These are phyloP conservation scores for Salvia splendens DNA, from an alignment of 257 asterid genomes.

Conservation along the genomic window DNA sequence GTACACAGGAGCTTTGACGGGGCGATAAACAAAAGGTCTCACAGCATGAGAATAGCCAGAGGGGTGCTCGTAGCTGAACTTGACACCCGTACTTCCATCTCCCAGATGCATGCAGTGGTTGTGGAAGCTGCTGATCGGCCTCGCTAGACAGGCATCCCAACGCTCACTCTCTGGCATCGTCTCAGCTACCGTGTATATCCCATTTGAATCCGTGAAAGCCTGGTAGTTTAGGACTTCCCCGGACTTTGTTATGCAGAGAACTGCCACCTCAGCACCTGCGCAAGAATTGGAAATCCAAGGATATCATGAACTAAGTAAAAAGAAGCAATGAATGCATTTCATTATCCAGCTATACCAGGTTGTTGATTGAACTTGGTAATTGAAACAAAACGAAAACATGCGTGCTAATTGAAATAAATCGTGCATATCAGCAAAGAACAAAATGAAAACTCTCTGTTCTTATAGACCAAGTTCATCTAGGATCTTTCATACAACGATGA, in stretches of 20 bases:
- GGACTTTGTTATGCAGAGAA: constrained; percentile 90
- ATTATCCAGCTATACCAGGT: background rate
- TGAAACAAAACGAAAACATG: background rate
- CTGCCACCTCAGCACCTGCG: constrained; percentile 96
- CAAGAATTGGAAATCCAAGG: constrained; percentile 5
- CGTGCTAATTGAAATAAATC: background rate
- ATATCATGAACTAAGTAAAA: background rate
- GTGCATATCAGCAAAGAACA: background rate
- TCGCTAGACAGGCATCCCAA: constrained; percentile 88
- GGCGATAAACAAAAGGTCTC: constrained; percentile 78
- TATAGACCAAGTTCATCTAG: background rate
- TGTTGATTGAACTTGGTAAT: too few species aligned
- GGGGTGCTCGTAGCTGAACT: constrained; percentile 73
- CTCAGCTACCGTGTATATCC: constrained; percentile 83
- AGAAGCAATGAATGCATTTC: background rate
- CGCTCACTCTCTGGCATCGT: constrained; percentile 94
- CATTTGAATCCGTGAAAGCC: constrained; percentile 78
- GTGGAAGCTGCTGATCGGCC: constrained; percentile 91
- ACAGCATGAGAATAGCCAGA: constrained; percentile 77
- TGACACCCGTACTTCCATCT: constrained; percentile 62
- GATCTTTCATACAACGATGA: background rate
- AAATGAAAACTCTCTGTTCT: background rate
- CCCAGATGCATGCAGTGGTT: constrained; percentile 65
- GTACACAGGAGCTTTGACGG: constrained; percentile 60
- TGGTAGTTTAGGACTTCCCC: constrained; percentile 93